Conservation (phyloP, 129 eudicot genomes). For the Escallonia herrerae region DNA sequence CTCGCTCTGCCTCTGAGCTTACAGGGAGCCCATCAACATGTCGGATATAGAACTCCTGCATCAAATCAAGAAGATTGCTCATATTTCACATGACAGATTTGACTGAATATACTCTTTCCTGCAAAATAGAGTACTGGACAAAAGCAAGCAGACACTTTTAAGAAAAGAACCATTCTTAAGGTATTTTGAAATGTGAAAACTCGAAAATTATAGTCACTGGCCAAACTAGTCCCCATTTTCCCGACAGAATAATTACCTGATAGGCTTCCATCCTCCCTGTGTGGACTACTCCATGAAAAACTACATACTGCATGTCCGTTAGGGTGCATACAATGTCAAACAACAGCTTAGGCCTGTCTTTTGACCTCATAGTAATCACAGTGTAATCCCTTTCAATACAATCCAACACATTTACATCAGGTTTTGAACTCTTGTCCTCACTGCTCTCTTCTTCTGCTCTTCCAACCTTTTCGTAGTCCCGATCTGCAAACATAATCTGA, state of each 20-base stretch:
- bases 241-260: slow-evolving; percentile 47
- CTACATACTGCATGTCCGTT: slow-evolving; percentile 94
- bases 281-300: slow-evolving; percentile 88
- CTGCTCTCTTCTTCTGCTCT: slow-evolving; percentile 15
- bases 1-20: slow-evolving; percentile 95
- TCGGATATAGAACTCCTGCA: slow-evolving; percentile 82
- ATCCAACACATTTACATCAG: slow-evolving; percentile 50
- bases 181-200: no score
- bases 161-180: no score
- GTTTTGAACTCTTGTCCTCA: slow-evolving; percentile 33
- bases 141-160: no score
- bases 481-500: slow-evolving; percentile 89
- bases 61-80: background rate
- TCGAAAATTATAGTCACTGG: no score
- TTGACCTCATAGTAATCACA: slow-evolving; percentile 71
- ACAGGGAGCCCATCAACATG: slow-evolving; percentile 84
- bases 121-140: no score
- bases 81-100: background rate
- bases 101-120: background rate
- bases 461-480: slow-evolving; percentile 60
- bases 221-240: background rate
- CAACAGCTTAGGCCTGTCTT: slow-evolving; percentile 82
- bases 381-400: slow-evolving; percentile 80
- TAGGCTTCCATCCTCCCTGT: slow-evolving; percentile 74
- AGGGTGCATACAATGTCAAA: slow-evolving; percentile 82